Evolutionary conservation across 345 rosid genomes (phyloP).

Genomic region (Linum trigynum): DNA sequence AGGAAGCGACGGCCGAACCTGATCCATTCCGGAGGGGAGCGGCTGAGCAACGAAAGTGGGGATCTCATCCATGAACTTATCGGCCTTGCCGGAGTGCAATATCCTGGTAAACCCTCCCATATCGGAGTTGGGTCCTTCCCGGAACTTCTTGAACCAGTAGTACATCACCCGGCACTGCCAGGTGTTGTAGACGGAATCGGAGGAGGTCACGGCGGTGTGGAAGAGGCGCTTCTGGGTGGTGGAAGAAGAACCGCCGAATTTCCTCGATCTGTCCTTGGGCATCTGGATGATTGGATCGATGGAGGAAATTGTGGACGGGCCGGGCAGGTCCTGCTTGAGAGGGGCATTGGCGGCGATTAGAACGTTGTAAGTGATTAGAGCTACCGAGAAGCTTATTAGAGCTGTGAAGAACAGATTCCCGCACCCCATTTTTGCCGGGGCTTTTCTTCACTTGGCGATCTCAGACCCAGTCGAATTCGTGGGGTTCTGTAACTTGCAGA

Average conservation of each 20-base stretch:
- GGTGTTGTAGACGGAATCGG: slow-evolving; percentile 82
- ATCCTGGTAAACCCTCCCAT: slow-evolving; percentile 99
- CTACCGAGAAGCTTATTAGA: slow-evolving; percentile 62
- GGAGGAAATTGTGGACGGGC: slow-evolving; percentile 39
- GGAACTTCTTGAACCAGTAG: slow-evolving; percentile 81
- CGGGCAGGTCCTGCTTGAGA: slow-evolving; percentile 73
- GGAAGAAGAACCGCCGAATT: slow-evolving; percentile 10
- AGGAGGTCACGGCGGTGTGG: slow-evolving; percentile 98
- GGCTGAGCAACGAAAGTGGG: slow-evolving; percentile 95
- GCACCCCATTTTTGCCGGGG: slow-evolving; percentile 47
- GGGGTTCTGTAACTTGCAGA: background rate
- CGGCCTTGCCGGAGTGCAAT: slow-evolving; percentile 85
- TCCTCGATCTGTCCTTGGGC: slow-evolving; percentile 48
- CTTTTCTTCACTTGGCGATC: too few species aligned
- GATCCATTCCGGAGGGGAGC: slow-evolving; percentile 86
- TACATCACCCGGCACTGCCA: slow-evolving; percentile 99
- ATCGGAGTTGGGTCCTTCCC: slow-evolving; percentile 51
- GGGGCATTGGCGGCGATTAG: slow-evolving; percentile 91
- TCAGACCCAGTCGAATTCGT: too few species aligned
- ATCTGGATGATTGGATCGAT: slow-evolving; percentile 70
- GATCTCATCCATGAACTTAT: slow-evolving; percentile 81
- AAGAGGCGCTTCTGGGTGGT: slow-evolving; percentile 41
- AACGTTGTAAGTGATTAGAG: slow-evolving; percentile 91
- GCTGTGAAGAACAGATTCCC: slow-evolving; percentile 60
- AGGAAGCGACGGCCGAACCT: slow-evolving; percentile 30